phyloP scores from a whole-genome alignment of 306 rosid genomes.

The Urtica urens region DNA sequence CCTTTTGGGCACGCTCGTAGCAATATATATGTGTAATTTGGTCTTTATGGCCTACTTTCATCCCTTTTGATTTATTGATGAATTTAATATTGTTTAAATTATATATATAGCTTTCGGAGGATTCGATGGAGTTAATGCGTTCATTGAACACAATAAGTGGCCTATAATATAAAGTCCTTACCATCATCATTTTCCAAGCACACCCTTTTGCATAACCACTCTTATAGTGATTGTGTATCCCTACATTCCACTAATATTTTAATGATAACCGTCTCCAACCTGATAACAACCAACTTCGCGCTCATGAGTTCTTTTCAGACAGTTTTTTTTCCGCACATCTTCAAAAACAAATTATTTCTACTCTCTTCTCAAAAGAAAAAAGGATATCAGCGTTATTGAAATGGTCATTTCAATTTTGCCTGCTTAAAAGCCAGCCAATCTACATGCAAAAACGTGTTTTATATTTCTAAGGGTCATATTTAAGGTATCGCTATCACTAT shows the following conservation, averaged over 20 bases:
- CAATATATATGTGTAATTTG: not conserved
- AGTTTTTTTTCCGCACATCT: conserved; percentile 1
- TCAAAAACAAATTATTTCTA: conserved; percentile 6
- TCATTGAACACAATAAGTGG: conserved; percentile 15
- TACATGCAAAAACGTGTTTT: not conserved
- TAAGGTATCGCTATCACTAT: no score
- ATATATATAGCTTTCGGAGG: not conserved
- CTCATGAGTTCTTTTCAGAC: conserved; percentile 5
- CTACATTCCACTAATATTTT: conserved; percentile 29
- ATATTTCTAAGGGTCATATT: not conserved
- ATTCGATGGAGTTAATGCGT: conserved; percentile 8
- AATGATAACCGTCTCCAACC: conserved; percentile 25
- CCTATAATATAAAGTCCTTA: conserved; percentile 11
- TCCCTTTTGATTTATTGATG: not conserved
- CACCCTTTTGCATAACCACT: conserved; percentile 6
- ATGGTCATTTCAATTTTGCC: conserved; percentile 16
- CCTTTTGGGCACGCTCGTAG: conserved; percentile 7
- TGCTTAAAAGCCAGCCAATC: conserved; percentile 3
- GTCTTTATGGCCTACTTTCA: conserved; percentile 2
- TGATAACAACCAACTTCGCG: conserved; percentile 20
- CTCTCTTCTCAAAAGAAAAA: no score
- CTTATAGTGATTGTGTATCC: conserved; percentile 19
- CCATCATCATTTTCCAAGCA: conserved; percentile 18
- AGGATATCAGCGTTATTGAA: no score
- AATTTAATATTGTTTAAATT: no score